These are phyloP conservation scores for Yamadazyma diddensiae DNA, from an alignment of 1,139 yeast species.

Conservation along the genomic window DNA sequence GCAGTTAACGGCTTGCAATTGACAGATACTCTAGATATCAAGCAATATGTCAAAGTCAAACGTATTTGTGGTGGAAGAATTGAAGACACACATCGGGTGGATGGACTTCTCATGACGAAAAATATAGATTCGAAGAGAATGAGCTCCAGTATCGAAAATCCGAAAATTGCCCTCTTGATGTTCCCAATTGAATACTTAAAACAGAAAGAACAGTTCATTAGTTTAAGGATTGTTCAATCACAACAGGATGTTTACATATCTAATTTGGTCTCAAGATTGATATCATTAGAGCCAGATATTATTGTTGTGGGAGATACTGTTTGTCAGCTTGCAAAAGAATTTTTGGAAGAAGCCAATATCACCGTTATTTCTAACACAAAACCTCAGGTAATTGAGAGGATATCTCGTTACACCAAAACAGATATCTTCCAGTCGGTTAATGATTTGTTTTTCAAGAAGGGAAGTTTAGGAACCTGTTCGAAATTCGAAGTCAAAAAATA, in stretches of 20 bases:
- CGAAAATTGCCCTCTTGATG: conserved; percentile 77
- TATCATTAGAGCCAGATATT: conserved; percentile 75
- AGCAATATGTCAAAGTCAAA: conserved; percentile 85
- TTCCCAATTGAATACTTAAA: conserved; percentile 87
- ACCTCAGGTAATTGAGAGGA: conserved; percentile 76
- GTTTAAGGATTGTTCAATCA: conserved; percentile 78
- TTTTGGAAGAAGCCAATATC: conserved; percentile 71
- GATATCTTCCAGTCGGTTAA: conserved; percentile 61
- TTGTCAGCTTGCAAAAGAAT: conserved; percentile 75
- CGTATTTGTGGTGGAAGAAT: conserved; percentile 73
- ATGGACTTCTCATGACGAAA: conserved; percentile 86
- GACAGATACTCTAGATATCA: conserved; percentile 78
- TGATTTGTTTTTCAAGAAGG: conserved; percentile 47
- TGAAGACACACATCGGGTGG: conserved; percentile 58
- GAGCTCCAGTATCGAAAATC: conserved; percentile 61
- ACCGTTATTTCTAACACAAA: conserved; percentile 80
- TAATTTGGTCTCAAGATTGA: conserved; percentile 76
- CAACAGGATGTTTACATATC: conserved; percentile 86
- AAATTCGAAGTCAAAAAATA: conserved; percentile 69
- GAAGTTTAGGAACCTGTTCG: conserved; percentile 70
- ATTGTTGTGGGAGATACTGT: conserved; percentile 79
- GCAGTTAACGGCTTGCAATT: conserved; percentile 28
- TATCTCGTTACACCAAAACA: conserved; percentile 78
- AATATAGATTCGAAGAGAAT: conserved; percentile 78
- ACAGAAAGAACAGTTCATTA: conserved; percentile 69